phyloP scores from a whole-genome alignment of 345 rosid species.

The Brassica juncea region DNA sequence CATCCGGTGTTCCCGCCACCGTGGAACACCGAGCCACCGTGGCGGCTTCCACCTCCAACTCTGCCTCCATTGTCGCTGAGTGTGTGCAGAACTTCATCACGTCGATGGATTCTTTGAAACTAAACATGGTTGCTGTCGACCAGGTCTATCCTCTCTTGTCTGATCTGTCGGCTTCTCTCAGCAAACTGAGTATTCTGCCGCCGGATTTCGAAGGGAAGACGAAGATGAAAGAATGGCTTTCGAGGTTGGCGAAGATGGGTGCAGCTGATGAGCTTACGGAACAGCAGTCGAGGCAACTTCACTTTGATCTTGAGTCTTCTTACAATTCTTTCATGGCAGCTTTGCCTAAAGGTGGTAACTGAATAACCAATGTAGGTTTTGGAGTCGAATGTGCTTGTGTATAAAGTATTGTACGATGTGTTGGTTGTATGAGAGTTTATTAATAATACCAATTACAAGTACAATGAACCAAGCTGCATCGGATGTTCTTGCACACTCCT shows the following conservation, averaged over 20 bases:
- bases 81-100: constrained; percentile 92
- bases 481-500: neutral
- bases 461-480: neutral
- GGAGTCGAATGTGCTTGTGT: constrained; percentile 1
- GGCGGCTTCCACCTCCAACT: constrained; percentile 53
- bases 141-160: constrained; percentile 87
- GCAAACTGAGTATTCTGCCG: constrained; percentile 66
- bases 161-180: constrained; percentile 71
- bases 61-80: constrained; percentile 83
- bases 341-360: constrained; percentile 76
- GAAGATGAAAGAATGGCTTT: constrained; percentile 89
- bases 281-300: constrained; percentile 91
- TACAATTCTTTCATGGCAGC: constrained; percentile 97
- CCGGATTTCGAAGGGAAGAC: constrained; percentile 88
- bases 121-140: constrained; percentile 92
- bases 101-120: constrained; percentile 84
- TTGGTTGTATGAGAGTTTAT: neutral
- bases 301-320: constrained; percentile 87
- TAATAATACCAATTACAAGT: neutral
- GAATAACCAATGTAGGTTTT: constrained; percentile 26
- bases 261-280: constrained; percentile 92
- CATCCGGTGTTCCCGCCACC: constrained; percentile 93
- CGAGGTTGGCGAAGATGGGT: constrained; percentile 84
- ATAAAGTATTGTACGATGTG: neutral
- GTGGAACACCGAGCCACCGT: constrained; percentile 80